phyloP scores from a whole-genome alignment of 169 alveolate genomes.

The Eimeria brunetti region DNA sequence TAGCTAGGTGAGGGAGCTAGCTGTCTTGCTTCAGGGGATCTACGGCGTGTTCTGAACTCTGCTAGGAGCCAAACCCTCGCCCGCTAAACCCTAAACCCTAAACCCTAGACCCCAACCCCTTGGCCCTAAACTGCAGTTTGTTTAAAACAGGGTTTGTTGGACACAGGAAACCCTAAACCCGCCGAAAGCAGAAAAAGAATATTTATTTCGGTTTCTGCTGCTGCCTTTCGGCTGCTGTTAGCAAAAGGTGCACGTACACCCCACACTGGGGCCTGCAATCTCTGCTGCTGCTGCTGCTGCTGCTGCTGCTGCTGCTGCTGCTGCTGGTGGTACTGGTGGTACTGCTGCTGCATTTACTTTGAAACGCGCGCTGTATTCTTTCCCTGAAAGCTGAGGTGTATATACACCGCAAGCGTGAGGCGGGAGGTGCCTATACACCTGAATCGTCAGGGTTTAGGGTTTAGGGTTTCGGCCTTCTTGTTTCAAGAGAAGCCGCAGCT shows the following conservation, averaged over 20 bases:
- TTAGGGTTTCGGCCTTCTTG: not conserved
- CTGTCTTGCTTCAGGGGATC: slow-evolving; percentile 93
- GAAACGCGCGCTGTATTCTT: slow-evolving; percentile 97
- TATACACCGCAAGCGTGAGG: slow-evolving; percentile 87
- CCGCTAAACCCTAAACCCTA: slow-evolving; percentile 2
- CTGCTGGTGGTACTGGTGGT: slow-evolving; percentile 85
- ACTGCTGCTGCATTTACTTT: slow-evolving; percentile 93
- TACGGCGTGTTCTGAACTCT: slow-evolving; percentile 89
- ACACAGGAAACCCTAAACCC: not conserved
- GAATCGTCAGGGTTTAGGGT: slow-evolving; percentile 87
- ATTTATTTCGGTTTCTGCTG: not conserved
- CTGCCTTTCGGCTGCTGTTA: too few relatives aligned
- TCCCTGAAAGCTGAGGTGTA: slow-evolving; percentile 92
- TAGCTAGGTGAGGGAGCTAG: not conserved
- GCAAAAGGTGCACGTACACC: too few relatives aligned
- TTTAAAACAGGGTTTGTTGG: too few relatives aligned
- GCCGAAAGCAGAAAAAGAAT: too few relatives aligned
- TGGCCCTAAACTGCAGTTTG: not conserved
- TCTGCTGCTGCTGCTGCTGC: not conserved
- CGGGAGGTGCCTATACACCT: too few relatives aligned
- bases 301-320: slow-evolving; percentile 20
- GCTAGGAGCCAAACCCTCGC: slow-evolving; percentile 82
- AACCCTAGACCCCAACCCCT: not conserved
- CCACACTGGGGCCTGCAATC: not conserved
- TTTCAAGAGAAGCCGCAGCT: not conserved